Evolutionary conservation across 2,329 filamentous ascomycete genomes (phyloP).

Genomic region (Knufia petricola): DNA sequence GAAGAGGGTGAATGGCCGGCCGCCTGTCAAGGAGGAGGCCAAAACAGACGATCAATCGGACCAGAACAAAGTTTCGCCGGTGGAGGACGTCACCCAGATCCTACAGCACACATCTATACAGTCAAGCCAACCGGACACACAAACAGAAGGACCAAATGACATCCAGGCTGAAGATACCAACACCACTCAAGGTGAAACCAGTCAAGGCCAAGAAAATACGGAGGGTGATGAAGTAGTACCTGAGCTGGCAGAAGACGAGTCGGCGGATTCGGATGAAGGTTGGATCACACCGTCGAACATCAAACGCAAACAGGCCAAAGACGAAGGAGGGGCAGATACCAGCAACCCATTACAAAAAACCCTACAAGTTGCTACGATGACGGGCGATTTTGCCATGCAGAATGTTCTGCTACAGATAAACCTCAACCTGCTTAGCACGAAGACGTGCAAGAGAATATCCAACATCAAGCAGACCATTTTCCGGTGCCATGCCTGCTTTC

Average conservation of each 20-base stretch:
- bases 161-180: no score
- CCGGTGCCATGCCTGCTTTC: slow-evolving; percentile 89
- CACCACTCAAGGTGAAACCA: no score
- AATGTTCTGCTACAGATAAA: slow-evolving; percentile 94
- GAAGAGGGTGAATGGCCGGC: slow-evolving; percentile 63
- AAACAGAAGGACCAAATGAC: no score
- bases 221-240: slow-evolving; percentile 22
- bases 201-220: slow-evolving; percentile 14
- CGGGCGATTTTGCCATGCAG: slow-evolving; percentile 95
- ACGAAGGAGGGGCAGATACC: slow-evolving; percentile 42
- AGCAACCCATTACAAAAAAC: slow-evolving; percentile 48
- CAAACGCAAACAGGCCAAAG: slow-evolving; percentile 67
- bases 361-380: slow-evolving; percentile 83
- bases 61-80: slow-evolving; percentile 16
- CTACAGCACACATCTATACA: background rate
- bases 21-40: slow-evolving; percentile 36
- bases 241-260: slow-evolving; percentile 23
- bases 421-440: slow-evolving; percentile 72
- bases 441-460: slow-evolving; percentile 65
- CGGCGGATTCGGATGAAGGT: slow-evolving; percentile 48
- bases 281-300: slow-evolving; percentile 96
- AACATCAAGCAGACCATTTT: slow-evolving; percentile 81
- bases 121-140: background rate
- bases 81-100: background rate
- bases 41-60: slow-evolving; percentile 13